Conservation (phyloP, 2,329 filamentous ascomycete species). For the Pyricularia sp. region DNA sequence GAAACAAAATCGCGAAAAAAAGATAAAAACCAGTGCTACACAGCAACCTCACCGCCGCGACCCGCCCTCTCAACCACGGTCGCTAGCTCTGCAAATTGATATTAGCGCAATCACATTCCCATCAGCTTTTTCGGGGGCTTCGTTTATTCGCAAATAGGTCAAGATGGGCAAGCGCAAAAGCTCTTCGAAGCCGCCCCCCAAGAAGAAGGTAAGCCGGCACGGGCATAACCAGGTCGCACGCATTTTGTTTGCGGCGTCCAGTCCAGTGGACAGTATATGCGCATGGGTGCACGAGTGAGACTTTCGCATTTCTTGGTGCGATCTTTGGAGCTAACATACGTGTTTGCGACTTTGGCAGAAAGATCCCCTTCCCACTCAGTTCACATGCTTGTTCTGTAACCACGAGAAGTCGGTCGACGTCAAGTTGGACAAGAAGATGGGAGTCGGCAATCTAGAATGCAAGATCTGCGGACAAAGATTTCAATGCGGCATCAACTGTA, state of each 20-base stretch:
- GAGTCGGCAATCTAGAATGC: slow-evolving; percentile 77
- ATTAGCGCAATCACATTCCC: not conserved
- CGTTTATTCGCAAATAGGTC: slow-evolving; percentile 4
- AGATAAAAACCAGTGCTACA: not conserved
- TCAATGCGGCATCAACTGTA: slow-evolving; percentile 89
- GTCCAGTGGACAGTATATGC: not conserved
- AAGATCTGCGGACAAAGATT: slow-evolving; percentile 92
- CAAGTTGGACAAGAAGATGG: slow-evolving; percentile 88
- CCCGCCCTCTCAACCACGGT: not conserved
- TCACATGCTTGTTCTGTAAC: slow-evolving; percentile 97
- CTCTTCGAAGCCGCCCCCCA: slow-evolving; percentile 68
- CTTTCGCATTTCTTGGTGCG: not conserved
- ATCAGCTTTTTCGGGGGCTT: not conserved
- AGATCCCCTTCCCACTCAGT: slow-evolving; percentile 73
- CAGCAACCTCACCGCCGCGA: not conserved
- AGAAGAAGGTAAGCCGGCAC: slow-evolving; percentile 57
- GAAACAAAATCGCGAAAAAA: not conserved
- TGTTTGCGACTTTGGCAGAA: slow-evolving; percentile 1
- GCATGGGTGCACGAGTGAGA: not conserved
- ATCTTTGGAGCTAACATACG: not conserved
- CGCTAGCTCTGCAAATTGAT: not conserved
- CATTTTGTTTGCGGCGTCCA: not conserved
- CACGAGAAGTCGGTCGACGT: slow-evolving; percentile 88
- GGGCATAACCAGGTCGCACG: not conserved
- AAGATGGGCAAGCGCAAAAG: slow-evolving; percentile 87